Conservation (phyloP, 345 rosid genomes). For the Eutrema yunnanense region DNA sequence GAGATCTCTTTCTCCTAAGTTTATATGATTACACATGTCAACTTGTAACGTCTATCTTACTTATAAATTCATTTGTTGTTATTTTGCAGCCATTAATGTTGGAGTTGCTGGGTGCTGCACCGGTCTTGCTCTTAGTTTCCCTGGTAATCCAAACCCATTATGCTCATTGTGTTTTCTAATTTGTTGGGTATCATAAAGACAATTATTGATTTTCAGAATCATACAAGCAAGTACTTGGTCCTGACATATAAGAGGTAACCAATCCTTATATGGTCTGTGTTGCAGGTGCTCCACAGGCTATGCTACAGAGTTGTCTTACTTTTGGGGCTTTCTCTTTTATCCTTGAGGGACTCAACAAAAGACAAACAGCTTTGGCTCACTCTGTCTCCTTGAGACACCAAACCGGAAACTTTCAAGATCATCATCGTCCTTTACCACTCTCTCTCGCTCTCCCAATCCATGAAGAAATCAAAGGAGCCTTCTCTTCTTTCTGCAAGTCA, state of each 20-base stretch:
- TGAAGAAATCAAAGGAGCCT: constrained; percentile 58
- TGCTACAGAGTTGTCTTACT: constrained; percentile 70
- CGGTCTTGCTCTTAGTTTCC: constrained; percentile 81
- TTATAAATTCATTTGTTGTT: not conserved
- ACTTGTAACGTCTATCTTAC: not conserved
- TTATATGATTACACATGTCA: not conserved
- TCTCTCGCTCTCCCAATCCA: constrained; percentile 59
- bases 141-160: constrained; percentile 39
- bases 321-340: constrained; percentile 88
- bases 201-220: not conserved
- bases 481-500: constrained; percentile 64
- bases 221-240: not conserved
- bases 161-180: not conserved
- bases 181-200: not conserved
- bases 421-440: constrained; percentile 25
- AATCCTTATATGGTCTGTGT: not conserved
- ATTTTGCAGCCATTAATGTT: constrained; percentile 66
- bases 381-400: constrained; percentile 36
- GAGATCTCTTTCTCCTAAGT: not conserved
- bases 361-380: constrained; percentile 76
- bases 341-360: constrained; percentile 70
- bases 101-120: constrained; percentile 95
- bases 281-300: constrained; percentile 70
- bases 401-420: constrained; percentile 10
- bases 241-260: not conserved